Evolutionary conservation across 208 protist genomes (phyloP).

Genomic region (Blechomonas ayalai): DNA sequence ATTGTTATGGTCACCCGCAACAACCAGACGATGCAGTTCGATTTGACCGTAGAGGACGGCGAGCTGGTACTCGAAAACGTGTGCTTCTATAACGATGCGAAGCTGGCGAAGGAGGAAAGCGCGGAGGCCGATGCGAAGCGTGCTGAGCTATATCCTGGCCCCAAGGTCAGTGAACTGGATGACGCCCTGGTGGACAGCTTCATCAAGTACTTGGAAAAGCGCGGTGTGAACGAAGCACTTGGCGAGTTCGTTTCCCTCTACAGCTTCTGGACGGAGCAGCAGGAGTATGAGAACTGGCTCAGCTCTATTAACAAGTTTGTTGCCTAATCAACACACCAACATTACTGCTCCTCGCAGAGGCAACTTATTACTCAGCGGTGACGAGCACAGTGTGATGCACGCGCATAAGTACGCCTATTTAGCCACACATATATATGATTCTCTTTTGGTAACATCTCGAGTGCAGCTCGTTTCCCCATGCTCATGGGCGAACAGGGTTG

Average conservation of each 20-base stretch:
- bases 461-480: too few species aligned
- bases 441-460: too few species aligned
- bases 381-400: too few species aligned
- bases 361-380: too few species aligned
- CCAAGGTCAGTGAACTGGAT: constrained; percentile 71
- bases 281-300: constrained; percentile 89
- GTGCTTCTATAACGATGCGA: constrained; percentile 42
- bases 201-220: constrained; percentile 72
- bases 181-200: constrained; percentile 65
- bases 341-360: too few species aligned
- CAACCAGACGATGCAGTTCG: constrained; percentile 47
- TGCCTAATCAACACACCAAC: constrained; percentile 27
- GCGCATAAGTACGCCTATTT: too few species aligned
- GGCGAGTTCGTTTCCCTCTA: constrained; percentile 75
- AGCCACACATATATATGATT: too few species aligned
- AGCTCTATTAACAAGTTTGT: constrained; percentile 67
- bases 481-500: too few species aligned
- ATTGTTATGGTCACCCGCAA: constrained; percentile 51
- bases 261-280: constrained; percentile 85
- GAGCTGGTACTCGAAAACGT: constrained; percentile 81
- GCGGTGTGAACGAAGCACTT: constrained; percentile 74
- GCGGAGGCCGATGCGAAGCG: constrained; percentile 44
- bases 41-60: constrained; percentile 70
- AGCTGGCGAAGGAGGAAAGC: constrained; percentile 49
- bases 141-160: constrained; percentile 62